Base-by-base conservation (phyloP, 2,329 filamentous ascomycete species). In the Cytospora chrysosperma region DNA sequence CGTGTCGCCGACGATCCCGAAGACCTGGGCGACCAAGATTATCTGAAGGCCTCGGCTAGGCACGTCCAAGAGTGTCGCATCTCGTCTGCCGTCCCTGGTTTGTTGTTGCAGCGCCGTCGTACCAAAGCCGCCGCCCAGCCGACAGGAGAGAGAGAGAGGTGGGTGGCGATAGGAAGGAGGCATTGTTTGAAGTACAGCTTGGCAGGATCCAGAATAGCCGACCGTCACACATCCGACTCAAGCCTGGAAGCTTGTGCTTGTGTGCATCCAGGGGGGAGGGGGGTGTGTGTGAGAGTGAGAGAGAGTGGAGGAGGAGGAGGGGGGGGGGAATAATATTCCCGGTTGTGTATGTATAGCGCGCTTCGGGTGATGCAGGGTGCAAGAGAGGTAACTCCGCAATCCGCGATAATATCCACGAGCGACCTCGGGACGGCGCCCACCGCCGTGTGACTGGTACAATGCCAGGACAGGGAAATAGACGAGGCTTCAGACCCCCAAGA, bases 341-440 rank as follows among this genome's bases (percentile, higher is more conserved):
- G 58, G 49, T 17, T 60, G 58, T 7, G 58, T n/a, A 6, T 43
- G 40, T 56, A 57, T 37, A 21, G 40, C 6, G 19, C 17, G 37
- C 19, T 43, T 43, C 40, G 40, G 40, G 40, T 43, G 40, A 21
- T 43, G 40, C 40, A 43, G 52, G 43, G 15, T 47, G 30, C 24
- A 37, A 30, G 52, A 30, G 40, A 27, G 28, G 47, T 24, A 28
- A 40, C 55, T 54, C 43, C 52, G 40, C 55, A 57, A 37, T 58
- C 59, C 63, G 63, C 63, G 59, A 53, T 52, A 43, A 43, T 43
- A n/a, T 21, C 10, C 52, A 19, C 59, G 59, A 61, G 54, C 52
- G 52, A 34, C 34, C 17, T 56, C 17, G 21, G 19, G 52, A 40
- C 43, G 50, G 49, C 58, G 27, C 27, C 53, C 58, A 60, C 50